Conservation (phyloP, 768 basidiomycete species). For the Tylopilus felleus region DNA sequence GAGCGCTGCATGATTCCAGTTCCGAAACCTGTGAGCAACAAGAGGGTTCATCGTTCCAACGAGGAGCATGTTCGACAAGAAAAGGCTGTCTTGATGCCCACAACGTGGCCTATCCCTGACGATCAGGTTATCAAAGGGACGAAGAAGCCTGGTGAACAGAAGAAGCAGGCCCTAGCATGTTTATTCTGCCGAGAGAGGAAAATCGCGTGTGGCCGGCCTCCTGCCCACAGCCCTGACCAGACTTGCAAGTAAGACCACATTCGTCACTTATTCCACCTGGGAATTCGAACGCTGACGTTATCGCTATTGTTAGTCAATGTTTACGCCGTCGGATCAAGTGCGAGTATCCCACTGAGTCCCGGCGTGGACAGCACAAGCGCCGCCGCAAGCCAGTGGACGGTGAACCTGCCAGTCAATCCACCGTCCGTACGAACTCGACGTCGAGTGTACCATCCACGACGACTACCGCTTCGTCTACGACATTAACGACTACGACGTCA, state of each 20-base stretch:
- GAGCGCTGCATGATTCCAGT: constrained; percentile 20
- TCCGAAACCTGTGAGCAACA: constrained; percentile 24
- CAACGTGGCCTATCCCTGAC: constrained; percentile 35
- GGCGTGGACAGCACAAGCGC: constrained; percentile 45
- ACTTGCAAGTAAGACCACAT: constrained; percentile 45
- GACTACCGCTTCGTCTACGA: constrained; percentile 17
- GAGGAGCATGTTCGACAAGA: constrained; percentile 32
- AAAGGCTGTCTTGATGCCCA: constrained; percentile 15
- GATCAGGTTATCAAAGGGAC: constrained; percentile 30
- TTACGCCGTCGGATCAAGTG: constrained; percentile 44
- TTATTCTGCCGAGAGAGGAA: constrained; percentile 49
- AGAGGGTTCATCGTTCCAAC: constrained; percentile 27
- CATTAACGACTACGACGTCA: constrained; percentile 19
- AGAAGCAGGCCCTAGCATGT: constrained; percentile 47
- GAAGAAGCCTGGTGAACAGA: constrained; percentile 37
- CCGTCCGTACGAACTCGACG: constrained; percentile 21
- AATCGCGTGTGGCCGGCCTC: constrained; percentile 47
- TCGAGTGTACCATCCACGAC: constrained; percentile 15
- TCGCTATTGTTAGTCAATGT: constrained; percentile 39
- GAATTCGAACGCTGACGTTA: constrained; percentile 17
- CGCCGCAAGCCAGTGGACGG: constrained; percentile 30
- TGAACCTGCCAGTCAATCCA: constrained; percentile 21
- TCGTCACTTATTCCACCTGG: not conserved
- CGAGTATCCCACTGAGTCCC: constrained; percentile 48
- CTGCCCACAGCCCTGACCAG: constrained; percentile 34